Conservation (phyloP, 371 early-diverging fungal species). For the Syncephalis plumigaleata region DNA sequence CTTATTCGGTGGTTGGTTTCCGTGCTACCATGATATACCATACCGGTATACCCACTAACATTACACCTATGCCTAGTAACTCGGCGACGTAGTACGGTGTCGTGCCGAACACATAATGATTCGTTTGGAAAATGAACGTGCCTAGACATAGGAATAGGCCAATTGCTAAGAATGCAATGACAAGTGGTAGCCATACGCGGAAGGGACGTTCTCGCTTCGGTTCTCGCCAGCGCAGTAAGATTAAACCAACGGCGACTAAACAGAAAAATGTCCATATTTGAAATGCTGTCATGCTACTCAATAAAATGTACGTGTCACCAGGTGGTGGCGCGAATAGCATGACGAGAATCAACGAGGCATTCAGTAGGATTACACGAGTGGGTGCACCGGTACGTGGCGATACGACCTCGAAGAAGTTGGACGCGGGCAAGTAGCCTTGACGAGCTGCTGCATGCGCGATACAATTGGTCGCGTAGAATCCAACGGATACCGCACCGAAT, state of each 20-base stretch:
- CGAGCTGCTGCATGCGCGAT: background rate
- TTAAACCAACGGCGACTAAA: slow-evolving; percentile 6
- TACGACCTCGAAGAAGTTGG: slow-evolving; percentile 5
- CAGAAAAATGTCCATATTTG: slow-evolving; percentile 9
- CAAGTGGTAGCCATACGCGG: slow-evolving; percentile 2
- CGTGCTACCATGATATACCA: slow-evolving; percentile 3
- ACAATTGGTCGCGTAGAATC: slow-evolving; percentile 18
- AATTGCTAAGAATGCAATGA: slow-evolving; percentile 4
- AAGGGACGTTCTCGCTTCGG: slow-evolving; percentile 5
- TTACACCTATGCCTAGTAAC: slow-evolving; percentile 2
- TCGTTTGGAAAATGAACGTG: slow-evolving; percentile 7
- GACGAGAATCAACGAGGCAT: slow-evolving; percentile 4
- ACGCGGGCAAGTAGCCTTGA: background rate
- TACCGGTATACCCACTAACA: slow-evolving; percentile 1
- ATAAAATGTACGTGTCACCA: slow-evolving; percentile 5
- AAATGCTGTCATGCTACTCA: slow-evolving; percentile 5
- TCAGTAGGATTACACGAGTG: slow-evolving; percentile 3
- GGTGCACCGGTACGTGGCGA: slow-evolving; percentile 5
- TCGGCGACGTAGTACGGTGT: slow-evolving; percentile 7
- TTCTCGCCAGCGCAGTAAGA: slow-evolving; percentile 5
- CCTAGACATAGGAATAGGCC: slow-evolving; percentile 3
- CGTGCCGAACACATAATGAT: background rate
- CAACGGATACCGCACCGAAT: slow-evolving; percentile 6
- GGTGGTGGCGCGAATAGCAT: slow-evolving; percentile 8
- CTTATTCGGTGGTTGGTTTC: too few relatives aligned